These are phyloP conservation scores for Biscutella auriculata DNA, from an alignment of 441 rosid genomes.

Conservation along the genomic window DNA sequence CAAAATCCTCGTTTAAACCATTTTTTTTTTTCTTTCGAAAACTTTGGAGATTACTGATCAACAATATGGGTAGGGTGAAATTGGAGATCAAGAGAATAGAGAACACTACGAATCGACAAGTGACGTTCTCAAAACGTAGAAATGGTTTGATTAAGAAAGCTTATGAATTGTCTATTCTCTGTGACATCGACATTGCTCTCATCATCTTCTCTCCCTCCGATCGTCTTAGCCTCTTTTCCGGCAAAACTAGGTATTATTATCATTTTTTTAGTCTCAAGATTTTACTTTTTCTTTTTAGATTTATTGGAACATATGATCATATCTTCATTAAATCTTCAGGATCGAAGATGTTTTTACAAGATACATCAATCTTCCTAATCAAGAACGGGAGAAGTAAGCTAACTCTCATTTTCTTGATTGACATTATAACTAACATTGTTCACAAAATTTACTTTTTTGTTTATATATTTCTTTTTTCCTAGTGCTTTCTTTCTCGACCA, in stretches of 20 bases:
- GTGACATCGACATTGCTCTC: constrained; percentile 65
- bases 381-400: constrained; percentile 52
- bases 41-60: constrained; percentile 11
- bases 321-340: constrained; percentile 22
- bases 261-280: too few species aligned
- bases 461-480: not conserved
- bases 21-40: not conserved
- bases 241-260: constrained; percentile 33
- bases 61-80: constrained; percentile 53
- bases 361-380: constrained; percentile 48
- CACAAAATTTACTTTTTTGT: not conserved
- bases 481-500: constrained; percentile 18
- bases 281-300: too few species aligned
- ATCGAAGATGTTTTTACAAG: constrained; percentile 63
- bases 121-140: constrained; percentile 68
- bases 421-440: too few species aligned
- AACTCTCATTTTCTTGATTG: not conserved
- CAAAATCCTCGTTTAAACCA: not conserved
- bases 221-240: constrained; percentile 52
- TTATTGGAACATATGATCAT: not conserved
- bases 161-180: constrained; percentile 56
- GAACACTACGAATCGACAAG: constrained; percentile 52
- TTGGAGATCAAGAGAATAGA: constrained; percentile 52
- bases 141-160: constrained; percentile 85
- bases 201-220: constrained; percentile 54